Conservation (phyloP, 257 asterid genomes). For the Leonotis leonurus region DNA sequence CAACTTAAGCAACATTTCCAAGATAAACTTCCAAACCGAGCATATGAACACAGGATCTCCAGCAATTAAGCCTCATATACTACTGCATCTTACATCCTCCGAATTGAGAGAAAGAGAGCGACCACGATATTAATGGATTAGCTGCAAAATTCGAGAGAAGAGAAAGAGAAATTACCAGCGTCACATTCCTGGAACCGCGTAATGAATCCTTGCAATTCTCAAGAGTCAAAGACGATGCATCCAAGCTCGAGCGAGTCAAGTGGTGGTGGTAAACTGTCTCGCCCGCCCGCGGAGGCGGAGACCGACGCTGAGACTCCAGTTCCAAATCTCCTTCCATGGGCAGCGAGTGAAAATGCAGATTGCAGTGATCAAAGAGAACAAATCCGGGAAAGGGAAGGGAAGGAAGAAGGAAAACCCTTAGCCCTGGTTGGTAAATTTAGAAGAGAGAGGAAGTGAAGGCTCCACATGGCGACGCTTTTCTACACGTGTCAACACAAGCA, state of each 20-base stretch:
- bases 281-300: conserved; percentile 12
- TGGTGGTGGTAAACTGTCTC: conserved; percentile 11
- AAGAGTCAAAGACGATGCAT: conserved; percentile 34
- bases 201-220: conserved; percentile 25
- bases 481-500: conserved; percentile 44
- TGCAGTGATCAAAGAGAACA: background rate
- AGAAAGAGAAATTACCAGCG: conserved; percentile 23
- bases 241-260: conserved; percentile 39
- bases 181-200: conserved; percentile 12
- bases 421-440: background rate
- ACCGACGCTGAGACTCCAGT: conserved; percentile 16
- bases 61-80: background rate
- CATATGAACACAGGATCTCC: background rate
- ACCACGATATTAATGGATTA: background rate
- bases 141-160: background rate
- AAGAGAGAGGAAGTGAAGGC: conserved; percentile 16
- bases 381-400: background rate
- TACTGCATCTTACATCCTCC: conserved; percentile 6
- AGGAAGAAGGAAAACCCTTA: conserved; percentile 1
- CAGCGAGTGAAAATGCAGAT: conserved; percentile 15
- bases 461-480: conserved; percentile 72
- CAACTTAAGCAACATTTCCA: background rate
- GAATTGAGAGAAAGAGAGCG: background rate
- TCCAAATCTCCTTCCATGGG: conserved; percentile 26
- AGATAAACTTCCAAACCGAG: background rate